Base-by-base conservation (phyloP, 164 flowering plant genomes). In the Amborella trichopoda region DNA sequence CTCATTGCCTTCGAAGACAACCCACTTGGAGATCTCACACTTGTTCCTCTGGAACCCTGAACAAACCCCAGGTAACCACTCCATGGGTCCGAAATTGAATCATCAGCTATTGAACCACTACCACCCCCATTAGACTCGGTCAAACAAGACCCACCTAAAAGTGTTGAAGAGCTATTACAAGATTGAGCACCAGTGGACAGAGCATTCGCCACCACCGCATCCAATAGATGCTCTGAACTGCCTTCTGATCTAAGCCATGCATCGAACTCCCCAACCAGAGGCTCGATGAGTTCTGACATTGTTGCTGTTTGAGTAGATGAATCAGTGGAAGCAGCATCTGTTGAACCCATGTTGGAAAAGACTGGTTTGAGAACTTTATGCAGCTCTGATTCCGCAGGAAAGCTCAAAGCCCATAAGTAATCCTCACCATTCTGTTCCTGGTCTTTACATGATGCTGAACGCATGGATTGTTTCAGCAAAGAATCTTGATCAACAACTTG, bases 341-440 rank as follows among this genome's bases (percentile, higher is more conserved):
- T 46, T 41, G 26, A 44, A 23, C 30, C 40, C 48, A 26, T 33
- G 16, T 46, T 27, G 45, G 18, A 74, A 48, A 53, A n/a, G n/a
- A 52, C 46, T 21, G 77, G 52, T 42, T 62, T 78, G 44, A 73
- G 75, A 47, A 68, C 82, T 62, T 73, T 62, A 45, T 70, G 69
- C 21, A 73, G 66, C 44, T 79, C 88, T 46, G 62, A 69, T 6
- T 62, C 72, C 16, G 25, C 19, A 12, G 83, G 70, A 45, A 75
- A 72, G 23, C 56, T 68, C 24, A 65, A 55, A 48, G 56, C n/a
- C n/a, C n/a, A n/a, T n/a, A n/a, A n/a, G n/a, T n/a, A n/a, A n/a
- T n/a, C n/a, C n/a, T n/a, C n/a, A n/a, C n/a, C n/a, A n/a, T n/a
- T n/a, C n/a, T n/a, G n/a, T n/a, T n/a, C n/a, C n/a, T n/a, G n/a